Evolutionary conservation across 192 early-diverging fungal species (phyloP).

Genomic region (Thamnidium elegans): DNA sequence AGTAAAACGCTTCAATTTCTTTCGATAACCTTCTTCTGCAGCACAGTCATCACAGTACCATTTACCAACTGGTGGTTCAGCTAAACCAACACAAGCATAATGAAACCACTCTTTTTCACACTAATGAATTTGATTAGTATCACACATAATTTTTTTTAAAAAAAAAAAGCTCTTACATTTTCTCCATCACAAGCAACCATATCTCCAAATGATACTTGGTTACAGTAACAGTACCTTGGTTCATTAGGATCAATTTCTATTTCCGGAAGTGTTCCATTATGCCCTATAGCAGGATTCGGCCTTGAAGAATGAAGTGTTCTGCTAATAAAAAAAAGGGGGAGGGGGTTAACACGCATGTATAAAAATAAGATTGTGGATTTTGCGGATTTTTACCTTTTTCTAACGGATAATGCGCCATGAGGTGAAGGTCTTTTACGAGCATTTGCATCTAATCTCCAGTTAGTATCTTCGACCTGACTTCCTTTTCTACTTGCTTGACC

Average conservation of each 20-base stretch:
- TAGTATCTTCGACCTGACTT: not conserved
- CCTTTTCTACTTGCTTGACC: conserved; percentile 13
- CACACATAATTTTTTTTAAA: not conserved
- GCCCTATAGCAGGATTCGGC: conserved; percentile 24
- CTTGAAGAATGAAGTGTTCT: conserved; percentile 33
- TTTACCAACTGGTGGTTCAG: conserved; percentile 71
- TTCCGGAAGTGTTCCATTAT: conserved; percentile 30
- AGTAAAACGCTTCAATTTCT: conserved; percentile 5
- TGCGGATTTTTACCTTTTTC: conserved; percentile 18
- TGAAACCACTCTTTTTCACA: conserved; percentile 94
- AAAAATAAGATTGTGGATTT: not conserved
- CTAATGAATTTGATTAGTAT: conserved; percentile 15
- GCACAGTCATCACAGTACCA: conserved; percentile 83
- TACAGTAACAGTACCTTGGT: conserved; percentile 84
- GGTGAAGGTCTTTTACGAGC: conserved; percentile 14
- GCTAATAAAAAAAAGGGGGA: not conserved
- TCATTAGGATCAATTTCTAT: conserved; percentile 86
- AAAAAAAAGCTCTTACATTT: conserved; percentile 34
- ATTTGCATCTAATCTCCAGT: not conserved
- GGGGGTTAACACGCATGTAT: not conserved
- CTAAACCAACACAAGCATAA: conserved; percentile 78
- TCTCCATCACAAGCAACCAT: conserved; percentile 88
- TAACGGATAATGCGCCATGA: conserved; percentile 1
- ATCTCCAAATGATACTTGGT: conserved; percentile 84
- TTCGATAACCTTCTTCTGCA: conserved; percentile 19